phyloP scores from a whole-genome alignment of 1,139 yeast species.

The Saccharomycopsis crataegensis region DNA sequence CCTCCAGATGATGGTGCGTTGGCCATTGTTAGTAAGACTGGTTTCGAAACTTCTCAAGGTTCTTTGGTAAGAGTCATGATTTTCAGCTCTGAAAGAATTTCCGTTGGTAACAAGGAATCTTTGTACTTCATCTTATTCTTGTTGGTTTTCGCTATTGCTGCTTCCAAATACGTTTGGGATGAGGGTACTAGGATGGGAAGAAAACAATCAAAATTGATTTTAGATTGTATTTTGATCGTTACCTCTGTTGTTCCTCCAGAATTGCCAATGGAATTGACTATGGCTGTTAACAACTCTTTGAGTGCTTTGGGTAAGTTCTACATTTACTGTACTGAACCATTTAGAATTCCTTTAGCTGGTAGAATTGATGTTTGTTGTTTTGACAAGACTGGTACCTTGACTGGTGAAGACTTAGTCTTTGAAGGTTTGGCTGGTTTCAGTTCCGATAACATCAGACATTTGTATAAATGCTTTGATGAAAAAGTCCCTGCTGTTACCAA shows the following conservation, averaged over 20 bases:
- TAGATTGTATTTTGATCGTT: slow-evolving; percentile 91
- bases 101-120: slow-evolving; percentile 94
- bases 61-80: slow-evolving; percentile 97
- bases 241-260: slow-evolving; percentile 99
- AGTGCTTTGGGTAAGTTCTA: slow-evolving; percentile 81
- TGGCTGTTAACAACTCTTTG: slow-evolving; percentile 93
- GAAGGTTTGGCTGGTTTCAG: slow-evolving; percentile 91
- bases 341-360: slow-evolving; percentile 96
- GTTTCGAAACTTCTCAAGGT: slow-evolving; percentile 97
- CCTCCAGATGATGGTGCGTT: slow-evolving; percentile 92
- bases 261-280: slow-evolving; percentile 96
- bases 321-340: slow-evolving; percentile 97
- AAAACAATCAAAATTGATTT: slow-evolving; percentile 82
- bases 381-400: slow-evolving; percentile 96
- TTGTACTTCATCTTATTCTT: slow-evolving; percentile 85
- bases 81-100: slow-evolving; percentile 91
- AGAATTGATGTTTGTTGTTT: slow-evolving; percentile 97
- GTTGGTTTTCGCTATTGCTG: slow-evolving; percentile 86
- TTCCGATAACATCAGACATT: slow-evolving; percentile 42
- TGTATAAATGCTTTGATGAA: slow-evolving; percentile 40
- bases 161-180: slow-evolving; percentile 97
- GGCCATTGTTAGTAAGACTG: slow-evolving; percentile 87
- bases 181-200: slow-evolving; percentile 97
- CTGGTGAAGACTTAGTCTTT: slow-evolving; percentile 93
- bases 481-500: slow-evolving; percentile 61